phyloP scores from a whole-genome alignment of 2,329 filamentous ascomycete species.

The Pseudogymnoascus sp. region DNA sequence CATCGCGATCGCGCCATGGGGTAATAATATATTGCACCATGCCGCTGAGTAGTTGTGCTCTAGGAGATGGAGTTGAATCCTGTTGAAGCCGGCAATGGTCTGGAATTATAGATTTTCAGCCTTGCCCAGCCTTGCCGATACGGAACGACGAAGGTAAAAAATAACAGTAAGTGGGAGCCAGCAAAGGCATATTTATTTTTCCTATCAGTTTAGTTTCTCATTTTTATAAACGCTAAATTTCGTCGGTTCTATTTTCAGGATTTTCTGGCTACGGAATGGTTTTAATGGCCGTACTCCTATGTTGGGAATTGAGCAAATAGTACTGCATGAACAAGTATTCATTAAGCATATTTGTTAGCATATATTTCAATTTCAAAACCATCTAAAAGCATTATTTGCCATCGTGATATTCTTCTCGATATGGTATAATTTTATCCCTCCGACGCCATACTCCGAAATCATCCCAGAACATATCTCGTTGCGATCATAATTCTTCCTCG shows the following conservation, averaged over 20 bases:
- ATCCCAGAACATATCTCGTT: not conserved
- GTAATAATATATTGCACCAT: slow-evolving; percentile 69
- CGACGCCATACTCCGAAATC: slow-evolving; percentile 1
- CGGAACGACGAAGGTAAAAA: not conserved
- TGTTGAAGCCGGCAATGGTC: not conserved
- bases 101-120: slow-evolving; percentile 2
- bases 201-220: not conserved
- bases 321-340: not conserved
- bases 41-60: not conserved
- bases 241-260: not conserved
- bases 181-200: not conserved
- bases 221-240: not conserved
- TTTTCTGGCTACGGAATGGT: not conserved
- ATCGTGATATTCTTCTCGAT: slow-evolving; percentile 8
- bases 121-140: not conserved
- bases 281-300: not conserved
- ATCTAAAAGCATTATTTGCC: slow-evolving; percentile 1
- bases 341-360: not conserved
- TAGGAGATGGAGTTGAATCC: not conserved
- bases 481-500: slow-evolving; percentile 6
- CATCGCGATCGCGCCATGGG: slow-evolving; percentile 58
- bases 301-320: not conserved
- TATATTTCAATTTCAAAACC: not conserved
- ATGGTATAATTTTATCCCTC: slow-evolving; percentile 9
- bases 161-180: not conserved